phyloP scores from a whole-genome alignment of 2,329 filamentous ascomycete genomes.

The Phialophora expanda region DNA sequence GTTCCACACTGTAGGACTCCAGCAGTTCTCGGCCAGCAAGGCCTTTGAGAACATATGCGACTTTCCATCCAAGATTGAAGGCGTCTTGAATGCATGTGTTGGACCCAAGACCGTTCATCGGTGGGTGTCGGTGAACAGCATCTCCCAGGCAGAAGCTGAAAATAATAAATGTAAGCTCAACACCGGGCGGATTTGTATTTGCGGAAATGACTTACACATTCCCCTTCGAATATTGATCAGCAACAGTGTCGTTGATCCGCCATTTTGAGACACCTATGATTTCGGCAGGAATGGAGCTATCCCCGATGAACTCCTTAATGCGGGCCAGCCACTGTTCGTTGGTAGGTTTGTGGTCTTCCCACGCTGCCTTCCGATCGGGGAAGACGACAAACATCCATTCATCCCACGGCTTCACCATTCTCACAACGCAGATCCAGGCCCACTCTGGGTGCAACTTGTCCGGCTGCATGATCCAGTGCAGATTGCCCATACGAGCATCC shows the following conservation, averaged over 20 bases:
- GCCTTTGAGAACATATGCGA: constrained; percentile 40
- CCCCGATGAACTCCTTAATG: constrained; percentile 60
- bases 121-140: constrained; percentile 47
- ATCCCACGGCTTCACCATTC: constrained; percentile 68
- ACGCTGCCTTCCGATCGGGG: constrained; percentile 47
- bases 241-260: constrained; percentile 66
- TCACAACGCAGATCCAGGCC: constrained; percentile 56
- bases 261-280: constrained; percentile 63
- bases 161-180: not conserved
- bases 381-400: constrained; percentile 66
- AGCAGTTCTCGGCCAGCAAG: constrained; percentile 17
- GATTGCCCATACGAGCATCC: constrained; percentile 59
- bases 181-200: not conserved
- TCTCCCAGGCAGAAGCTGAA: constrained; percentile 46
- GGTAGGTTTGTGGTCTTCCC: constrained; percentile 47
- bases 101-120: constrained; percentile 46
- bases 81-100: constrained; percentile 49
- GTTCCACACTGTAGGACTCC: constrained; percentile 39
- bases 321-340: constrained; percentile 55
- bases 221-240: constrained; percentile 57
- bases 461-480: constrained; percentile 66
- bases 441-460: constrained; percentile 58
- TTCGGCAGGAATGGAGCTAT: constrained; percentile 57
- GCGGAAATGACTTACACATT: constrained; percentile 27
- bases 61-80: constrained; percentile 49